Base-by-base conservation (phyloP, 2,329 filamentous ascomycete genomes). In the Helicocarpus griseus region DNA sequence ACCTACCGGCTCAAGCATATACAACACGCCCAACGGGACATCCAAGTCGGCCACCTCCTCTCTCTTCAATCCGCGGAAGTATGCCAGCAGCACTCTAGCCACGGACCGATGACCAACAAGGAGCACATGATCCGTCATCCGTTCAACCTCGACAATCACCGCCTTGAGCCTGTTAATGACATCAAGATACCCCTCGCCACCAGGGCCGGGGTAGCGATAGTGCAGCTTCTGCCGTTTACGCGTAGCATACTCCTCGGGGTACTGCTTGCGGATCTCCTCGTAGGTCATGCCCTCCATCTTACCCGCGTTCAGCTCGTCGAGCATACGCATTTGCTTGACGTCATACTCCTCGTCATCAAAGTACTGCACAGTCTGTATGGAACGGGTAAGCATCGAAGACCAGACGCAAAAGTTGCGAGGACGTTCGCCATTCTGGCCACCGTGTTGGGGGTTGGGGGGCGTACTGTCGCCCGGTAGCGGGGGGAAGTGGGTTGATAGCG, bases 331-430 rank as follows among this genome's bases (percentile, higher is more conserved):
- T 60, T 95, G 87, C 73, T 98, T 98, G 60, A 94, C 84, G 58
- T 97, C 93, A 66, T 91, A 95, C 50, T 95, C 88, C 21, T 97
- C 91, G 57, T 97, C 93, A 59, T 95, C 87, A 66, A 97, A 98
- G 66, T 86, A 86, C 57, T 93, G 83, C 0, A 86, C 89, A 0
- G 90, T 94, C 64, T 95, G 83, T 48, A 93, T 84, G 54, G 87
- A 89, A 57, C 93, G 86, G 65, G 87, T 85, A 56, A 98, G 80
- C 91, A 97, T 97, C 2, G 88, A 95, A 0, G 91, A 96, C 93
- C 93, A 98, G 14, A 98, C 88, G 67, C 93, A 98, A 65, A 96
- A 97, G 65, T 95, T 95, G 62, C 87, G 79, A 28, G 86, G 80
- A 28, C 83, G 73, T 46, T 85, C 83, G 47, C 77, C 58, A 9